These are phyloP conservation scores for Coriolopsis trogii DNA, from an alignment of 1,284 basidiomycete genomes.

Conservation along the genomic window DNA sequence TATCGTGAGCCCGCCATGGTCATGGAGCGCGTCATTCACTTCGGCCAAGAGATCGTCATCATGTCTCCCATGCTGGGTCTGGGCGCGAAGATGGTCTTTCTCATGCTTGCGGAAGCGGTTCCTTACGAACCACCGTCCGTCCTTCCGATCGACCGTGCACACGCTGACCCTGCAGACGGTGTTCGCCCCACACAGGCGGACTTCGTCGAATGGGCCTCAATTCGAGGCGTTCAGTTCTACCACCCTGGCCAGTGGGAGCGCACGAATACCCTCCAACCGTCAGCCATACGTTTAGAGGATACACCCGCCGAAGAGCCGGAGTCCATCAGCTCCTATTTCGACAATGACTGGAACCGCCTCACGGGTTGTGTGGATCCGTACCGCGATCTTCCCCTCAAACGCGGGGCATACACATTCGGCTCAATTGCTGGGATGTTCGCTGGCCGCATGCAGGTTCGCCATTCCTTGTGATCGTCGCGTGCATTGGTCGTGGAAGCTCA, in stretches of 20 bases:
- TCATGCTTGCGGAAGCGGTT: slow-evolving; percentile 55
- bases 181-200: slow-evolving; percentile 58
- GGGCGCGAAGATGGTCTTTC: slow-evolving; percentile 66
- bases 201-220: slow-evolving; percentile 57
- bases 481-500: background rate
- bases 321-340: slow-evolving; percentile 49
- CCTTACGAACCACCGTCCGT: slow-evolving; percentile 48
- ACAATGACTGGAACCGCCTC: slow-evolving; percentile 61
- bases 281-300: slow-evolving; percentile 31
- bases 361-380: slow-evolving; percentile 51
- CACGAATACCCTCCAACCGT: slow-evolving; percentile 34
- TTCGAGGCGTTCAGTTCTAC: slow-evolving; percentile 37
- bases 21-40: slow-evolving; percentile 39
- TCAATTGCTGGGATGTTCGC: slow-evolving; percentile 58
- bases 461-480: background rate
- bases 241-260: slow-evolving; percentile 44
- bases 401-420: slow-evolving; percentile 52
- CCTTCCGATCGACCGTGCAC: slow-evolving; percentile 49
- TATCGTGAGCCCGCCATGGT: slow-evolving; percentile 45
- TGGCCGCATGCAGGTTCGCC: slow-evolving; percentile 58
- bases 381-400: slow-evolving; percentile 41
- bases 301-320: slow-evolving; percentile 29
- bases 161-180: slow-evolving; percentile 38
- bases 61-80: slow-evolving; percentile 52
- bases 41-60: slow-evolving; percentile 42